Evolutionary conservation across 306 rosid species (phyloP).

Genomic region (Castanea mollissima): DNA sequence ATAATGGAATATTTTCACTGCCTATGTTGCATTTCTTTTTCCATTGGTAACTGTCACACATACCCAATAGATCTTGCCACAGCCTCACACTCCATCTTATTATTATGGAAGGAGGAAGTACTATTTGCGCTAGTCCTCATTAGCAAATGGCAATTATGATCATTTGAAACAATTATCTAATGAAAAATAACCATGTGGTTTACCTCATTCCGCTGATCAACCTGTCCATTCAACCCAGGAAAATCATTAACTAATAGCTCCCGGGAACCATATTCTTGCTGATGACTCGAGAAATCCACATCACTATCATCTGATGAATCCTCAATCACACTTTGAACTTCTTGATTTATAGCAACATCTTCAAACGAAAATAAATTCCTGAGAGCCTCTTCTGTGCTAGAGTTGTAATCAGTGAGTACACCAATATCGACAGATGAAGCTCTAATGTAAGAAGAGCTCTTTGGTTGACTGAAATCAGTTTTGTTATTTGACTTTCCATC

Average conservation of each 20-base stretch:
- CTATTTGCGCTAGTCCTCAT: no score
- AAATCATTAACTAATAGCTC: slow-evolving; percentile 38
- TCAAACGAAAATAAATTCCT: slow-evolving; percentile 42
- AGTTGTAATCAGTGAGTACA: slow-evolving; percentile 37
- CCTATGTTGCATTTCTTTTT: no score
- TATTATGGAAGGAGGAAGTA: no score
- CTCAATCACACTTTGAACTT: slow-evolving; percentile 51
- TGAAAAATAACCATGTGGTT: slow-evolving; percentile 4
- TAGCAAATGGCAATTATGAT: slow-evolving; percentile 5
- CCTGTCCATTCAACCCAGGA: slow-evolving; percentile 34
- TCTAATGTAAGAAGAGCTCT: slow-evolving; percentile 36
- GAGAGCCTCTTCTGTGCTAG: slow-evolving; percentile 40
- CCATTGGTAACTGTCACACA: no score
- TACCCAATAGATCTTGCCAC: no score
- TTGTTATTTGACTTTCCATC: slow-evolving; percentile 39
- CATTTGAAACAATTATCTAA: slow-evolving; percentile 9
- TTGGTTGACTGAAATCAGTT: slow-evolving; percentile 36
- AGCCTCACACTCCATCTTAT: no score
- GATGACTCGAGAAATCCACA: slow-evolving; percentile 36
- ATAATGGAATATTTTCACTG: no score
- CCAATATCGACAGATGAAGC: slow-evolving; percentile 23
- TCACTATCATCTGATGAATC: slow-evolving; percentile 72
- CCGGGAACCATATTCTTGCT: slow-evolving; percentile 34
- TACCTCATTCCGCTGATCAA: slow-evolving; percentile 59
- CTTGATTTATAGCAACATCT: slow-evolving; percentile 41